Evolutionary conservation across 2,329 filamentous ascomycete genomes (phyloP).

Genomic region (Aspergillus neotritici): DNA sequence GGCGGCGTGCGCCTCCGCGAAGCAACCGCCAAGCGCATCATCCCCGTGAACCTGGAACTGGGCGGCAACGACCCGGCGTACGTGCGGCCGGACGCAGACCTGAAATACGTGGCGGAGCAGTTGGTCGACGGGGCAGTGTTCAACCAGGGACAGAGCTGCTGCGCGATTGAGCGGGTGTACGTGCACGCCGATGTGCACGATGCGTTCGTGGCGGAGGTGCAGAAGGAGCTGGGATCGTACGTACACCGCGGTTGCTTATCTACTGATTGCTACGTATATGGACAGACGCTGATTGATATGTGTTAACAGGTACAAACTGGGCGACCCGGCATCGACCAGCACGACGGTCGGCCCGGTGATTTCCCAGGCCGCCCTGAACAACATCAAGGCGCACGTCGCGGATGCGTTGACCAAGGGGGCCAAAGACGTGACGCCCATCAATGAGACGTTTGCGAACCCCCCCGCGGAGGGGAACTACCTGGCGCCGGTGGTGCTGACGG

Average conservation of each 20-base stretch:
- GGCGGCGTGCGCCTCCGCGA: constrained; percentile 77
- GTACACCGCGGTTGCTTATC: background rate
- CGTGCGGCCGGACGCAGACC: constrained; percentile 72
- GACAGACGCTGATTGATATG: background rate
- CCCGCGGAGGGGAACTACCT: constrained; percentile 76
- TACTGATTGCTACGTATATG: background rate
- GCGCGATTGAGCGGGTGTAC: constrained; percentile 81
- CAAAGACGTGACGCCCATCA: constrained; percentile 70
- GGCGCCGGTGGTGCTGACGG: constrained; percentile 69
- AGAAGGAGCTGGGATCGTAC: constrained; percentile 65
- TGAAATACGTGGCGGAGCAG: constrained; percentile 81
- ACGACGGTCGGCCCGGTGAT: constrained; percentile 83
- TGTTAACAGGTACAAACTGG: constrained; percentile 37
- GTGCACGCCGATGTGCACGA: constrained; percentile 79
- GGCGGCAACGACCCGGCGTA: constrained; percentile 92
- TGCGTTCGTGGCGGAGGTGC: constrained; percentile 69
- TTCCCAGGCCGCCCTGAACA: constrained; percentile 66
- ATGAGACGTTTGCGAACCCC: constrained; percentile 63
- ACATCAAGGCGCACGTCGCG: constrained; percentile 70
- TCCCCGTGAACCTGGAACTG: constrained; percentile 79
- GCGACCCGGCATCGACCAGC: constrained; percentile 67
- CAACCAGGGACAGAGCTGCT: constrained; percentile 94
- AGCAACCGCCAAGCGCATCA: constrained; percentile 72
- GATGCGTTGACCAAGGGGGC: constrained; percentile 79
- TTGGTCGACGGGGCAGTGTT: constrained; percentile 88